Base-by-base conservation (phyloP, 2,329 filamentous ascomycete genomes). In the Sporothrix variecibatus region DNA sequence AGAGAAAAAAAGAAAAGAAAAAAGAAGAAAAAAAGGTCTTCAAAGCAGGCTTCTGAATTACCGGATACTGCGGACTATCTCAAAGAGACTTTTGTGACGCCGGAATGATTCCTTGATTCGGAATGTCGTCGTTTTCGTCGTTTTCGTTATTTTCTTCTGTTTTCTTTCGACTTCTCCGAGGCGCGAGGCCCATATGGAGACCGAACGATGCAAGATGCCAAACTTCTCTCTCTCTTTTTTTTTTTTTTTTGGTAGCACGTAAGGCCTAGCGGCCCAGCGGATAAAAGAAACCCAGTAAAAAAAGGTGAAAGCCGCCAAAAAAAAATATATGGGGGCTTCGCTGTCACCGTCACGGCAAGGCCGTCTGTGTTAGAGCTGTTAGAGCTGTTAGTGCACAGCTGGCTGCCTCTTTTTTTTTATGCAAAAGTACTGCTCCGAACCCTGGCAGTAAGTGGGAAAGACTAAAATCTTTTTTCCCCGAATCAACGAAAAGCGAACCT, bases 361-460 rank as follows among this genome's bases (percentile, higher is more conserved):
- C 51, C 51, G 51, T 56, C 51, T 34, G 51, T 56, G n/a, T 23
- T 56, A 12, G 43, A 46, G 49, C n/a, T 20, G 15, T 51, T 51
- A n/a, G 46, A 20, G 46, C 46, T 53, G 46, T 53, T 53, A 69
- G 46, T 53, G 38, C 62, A 23, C 20, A 49, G n/a, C 43, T 53
- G 68, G 68, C 51, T 71, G 68, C 68, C 68, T 71, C 68, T 70
- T 69, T 68, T 70, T 34, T 11, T 34, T n/a, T 20, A n/a, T 23
- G 11, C 49, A 56, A 40, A 56, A 40, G 49, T 70, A 56, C 49
- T 12, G 43, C 2, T 31, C 43, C 43, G 43, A 49, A 49, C 43
- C 43, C 43, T 49, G 43, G 43, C 12, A 49, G 15, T 6, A 17
- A 49, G 43, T 49, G 43, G 15, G 20, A 20, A 49, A 15, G 43